Conservation (phyloP, 2,329 filamentous ascomycete genomes). For the Chaetomium sp. region DNA sequence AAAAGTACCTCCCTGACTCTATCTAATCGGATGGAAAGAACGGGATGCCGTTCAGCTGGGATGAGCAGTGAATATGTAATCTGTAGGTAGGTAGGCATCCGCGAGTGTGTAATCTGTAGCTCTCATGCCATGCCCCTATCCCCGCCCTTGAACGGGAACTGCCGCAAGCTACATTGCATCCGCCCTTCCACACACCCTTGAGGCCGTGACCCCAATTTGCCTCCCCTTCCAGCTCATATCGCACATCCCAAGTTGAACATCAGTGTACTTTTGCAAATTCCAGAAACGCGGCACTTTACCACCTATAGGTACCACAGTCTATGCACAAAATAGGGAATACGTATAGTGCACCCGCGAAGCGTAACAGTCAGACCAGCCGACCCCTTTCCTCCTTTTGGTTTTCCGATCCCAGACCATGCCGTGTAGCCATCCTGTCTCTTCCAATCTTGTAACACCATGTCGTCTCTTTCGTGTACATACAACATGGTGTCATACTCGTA, state of each 20-base stretch:
- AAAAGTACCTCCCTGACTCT: background rate
- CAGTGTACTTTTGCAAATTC: slow-evolving; percentile 1
- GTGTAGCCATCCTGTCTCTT: slow-evolving; percentile 20
- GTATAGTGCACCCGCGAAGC: slow-evolving; percentile 15
- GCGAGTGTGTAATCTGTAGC: too few species aligned
- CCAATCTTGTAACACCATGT: slow-evolving; percentile 23
- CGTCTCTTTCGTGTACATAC: slow-evolving; percentile 17
- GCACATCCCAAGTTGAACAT: background rate
- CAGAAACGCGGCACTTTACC: background rate
- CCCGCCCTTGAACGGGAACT: background rate
- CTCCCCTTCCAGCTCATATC: background rate
- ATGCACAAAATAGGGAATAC: slow-evolving; percentile 1
- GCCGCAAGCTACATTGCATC: slow-evolving; percentile 3
- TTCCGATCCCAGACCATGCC: slow-evolving; percentile 18
- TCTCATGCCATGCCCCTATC: too few species aligned
- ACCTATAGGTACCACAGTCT: background rate
- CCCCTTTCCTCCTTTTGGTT: slow-evolving; percentile 14
- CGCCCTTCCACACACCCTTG: background rate
- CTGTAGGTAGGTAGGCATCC: background rate
- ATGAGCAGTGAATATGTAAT: background rate
- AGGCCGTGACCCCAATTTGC: background rate
- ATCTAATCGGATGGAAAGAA: background rate
- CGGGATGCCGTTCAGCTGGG: slow-evolving; percentile 2
- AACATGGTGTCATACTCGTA: slow-evolving; percentile 25
- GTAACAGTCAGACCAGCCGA: slow-evolving; percentile 25